phyloP scores from a whole-genome alignment of 495 filamentous ascomycete species.

The Penicillium cataractarum region DNA sequence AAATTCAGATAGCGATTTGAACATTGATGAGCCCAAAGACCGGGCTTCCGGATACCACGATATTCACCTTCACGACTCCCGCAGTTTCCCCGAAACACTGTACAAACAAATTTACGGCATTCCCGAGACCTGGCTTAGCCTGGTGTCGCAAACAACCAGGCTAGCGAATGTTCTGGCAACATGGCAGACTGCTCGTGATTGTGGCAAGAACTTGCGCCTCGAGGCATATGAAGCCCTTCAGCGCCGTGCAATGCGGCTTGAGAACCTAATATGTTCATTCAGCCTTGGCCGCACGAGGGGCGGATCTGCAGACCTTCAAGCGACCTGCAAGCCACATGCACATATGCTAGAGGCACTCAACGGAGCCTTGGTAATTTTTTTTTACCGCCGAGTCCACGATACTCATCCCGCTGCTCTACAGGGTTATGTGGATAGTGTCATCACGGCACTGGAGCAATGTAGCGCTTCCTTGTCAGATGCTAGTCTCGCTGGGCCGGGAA shows the following conservation, averaged over 20 bases:
- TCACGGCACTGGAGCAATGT: constrained; percentile 30
- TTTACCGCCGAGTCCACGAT: constrained; percentile 37
- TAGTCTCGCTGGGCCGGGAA: constrained; percentile 28
- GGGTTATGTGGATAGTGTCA: constrained; percentile 38
- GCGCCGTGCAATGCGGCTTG: constrained; percentile 33
- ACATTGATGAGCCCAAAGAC: constrained; percentile 42
- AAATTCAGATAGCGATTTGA: constrained; percentile 37
- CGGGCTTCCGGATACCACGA: constrained; percentile 30
- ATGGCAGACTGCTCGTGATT: constrained; percentile 23
- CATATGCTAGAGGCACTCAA: constrained; percentile 36
- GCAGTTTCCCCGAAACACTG: constrained; percentile 34
- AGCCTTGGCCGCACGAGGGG: constrained; percentile 21
- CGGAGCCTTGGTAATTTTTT: constrained; percentile 39
- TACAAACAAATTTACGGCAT: constrained; percentile 43
- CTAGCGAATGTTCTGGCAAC: constrained; percentile 40
- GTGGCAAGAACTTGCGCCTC: constrained; percentile 15
- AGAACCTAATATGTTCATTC: constrained; percentile 42
- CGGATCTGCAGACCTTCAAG: constrained; percentile 13
- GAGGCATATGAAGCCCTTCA: constrained; percentile 38
- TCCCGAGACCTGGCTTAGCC: constrained; percentile 41
- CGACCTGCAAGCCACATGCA: constrained; percentile 21
- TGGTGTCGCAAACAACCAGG: constrained; percentile 40
- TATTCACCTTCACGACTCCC: constrained; percentile 40
- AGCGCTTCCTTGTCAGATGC: constrained; percentile 22
- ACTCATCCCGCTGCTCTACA: constrained; percentile 36